These are phyloP conservation scores for Typha latifolia DNA, from an alignment of 176 grass and related monocot species.

Conservation along the genomic window DNA sequence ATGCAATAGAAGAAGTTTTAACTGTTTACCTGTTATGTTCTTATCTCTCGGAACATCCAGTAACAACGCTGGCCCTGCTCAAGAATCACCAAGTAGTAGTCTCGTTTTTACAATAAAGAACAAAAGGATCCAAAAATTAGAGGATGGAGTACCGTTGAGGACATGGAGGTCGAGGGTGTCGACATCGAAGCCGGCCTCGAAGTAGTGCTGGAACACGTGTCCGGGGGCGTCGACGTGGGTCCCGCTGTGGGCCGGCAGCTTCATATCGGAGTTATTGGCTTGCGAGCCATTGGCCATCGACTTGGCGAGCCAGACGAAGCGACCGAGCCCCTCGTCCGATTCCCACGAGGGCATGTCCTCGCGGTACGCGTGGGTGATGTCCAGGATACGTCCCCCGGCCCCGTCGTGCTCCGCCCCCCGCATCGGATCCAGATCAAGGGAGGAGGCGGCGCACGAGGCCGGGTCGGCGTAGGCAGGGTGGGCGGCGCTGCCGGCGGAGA, in stretches of 20 bases:
- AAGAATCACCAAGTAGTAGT: neutral
- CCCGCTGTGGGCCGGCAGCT: slow-evolving; percentile 41
- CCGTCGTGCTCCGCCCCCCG: slow-evolving; percentile 43
- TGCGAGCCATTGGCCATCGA: slow-evolving; percentile 55
- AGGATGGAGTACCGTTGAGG: slow-evolving; percentile 37
- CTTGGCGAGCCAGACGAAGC: slow-evolving; percentile 36
- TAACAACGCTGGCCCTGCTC: slow-evolving; percentile 61
- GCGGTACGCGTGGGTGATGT: slow-evolving; percentile 59
- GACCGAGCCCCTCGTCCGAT: slow-evolving; percentile 36
- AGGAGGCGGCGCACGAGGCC: slow-evolving; percentile 15
- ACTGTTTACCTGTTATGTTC: slow-evolving; percentile 62
- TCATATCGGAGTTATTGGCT: slow-evolving; percentile 52
- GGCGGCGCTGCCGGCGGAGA: neutral
- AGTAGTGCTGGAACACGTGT: slow-evolving; percentile 64
- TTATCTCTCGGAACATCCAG: slow-evolving; percentile 65
- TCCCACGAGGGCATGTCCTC: slow-evolving; percentile 56
- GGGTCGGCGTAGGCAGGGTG: slow-evolving; percentile 17
- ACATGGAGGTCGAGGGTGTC: slow-evolving; percentile 54
- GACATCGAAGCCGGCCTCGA: slow-evolving; percentile 55
- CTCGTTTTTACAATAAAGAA: neutral
- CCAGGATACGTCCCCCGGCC: slow-evolving; percentile 33
- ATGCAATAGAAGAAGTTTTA: neutral
- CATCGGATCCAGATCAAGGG: slow-evolving; percentile 7
- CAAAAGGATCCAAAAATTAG: neutral
- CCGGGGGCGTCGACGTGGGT: slow-evolving; percentile 62